Evolutionary conservation across 1,284 basidiomycete genomes (phyloP), one percentile per base, ranked within the genome.

Genomic region (Sanghuangporus baumii): DNA sequence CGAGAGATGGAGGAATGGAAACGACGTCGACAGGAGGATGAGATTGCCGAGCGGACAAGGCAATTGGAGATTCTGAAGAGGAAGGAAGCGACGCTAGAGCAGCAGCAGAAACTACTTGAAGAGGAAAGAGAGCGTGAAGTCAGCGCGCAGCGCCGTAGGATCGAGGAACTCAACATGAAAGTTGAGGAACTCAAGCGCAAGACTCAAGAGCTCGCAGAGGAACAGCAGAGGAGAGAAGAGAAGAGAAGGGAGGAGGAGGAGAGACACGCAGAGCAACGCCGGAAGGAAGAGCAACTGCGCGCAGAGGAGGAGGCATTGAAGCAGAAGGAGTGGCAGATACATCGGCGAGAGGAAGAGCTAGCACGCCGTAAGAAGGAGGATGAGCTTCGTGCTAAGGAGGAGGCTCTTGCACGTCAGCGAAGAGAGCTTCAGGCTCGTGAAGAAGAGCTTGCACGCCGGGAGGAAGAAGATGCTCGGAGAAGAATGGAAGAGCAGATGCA

Each of bases 381-480:
- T 41, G 63, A 65, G 48, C 36, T 65, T 36, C 40, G 47, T 14
- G 47, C 18, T 18, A 41, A 46, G 60, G 57, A 61, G 40, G 60
- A 61, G 20, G 50, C 31, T 6, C 51, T 65, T 23, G 59, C 57
- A 26, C 58, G 55, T n/a, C 63, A 54, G 3, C 47, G 50, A 12
- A 50, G 36, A 14, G 63, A 65, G 23, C 18, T 65, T 26, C 20
- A 46, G 40, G 43, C 47, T 34, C 59, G 63, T 11, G 63, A 65
- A 47, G 63, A 65, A 38, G 63, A 59, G 50, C 46, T 65, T 18
- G 55, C 43, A 36, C 38, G 50, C 18, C 41, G 56, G 38, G 63
- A 65, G 55, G 63, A 61, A 20, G 63, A 61, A 31, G 59, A 65
- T 2, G 38, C 41, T 40, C 18, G 34, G 16, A 23, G 63, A 50